Evolutionary conservation across 148 eudicot genomes (phyloP), one percentile per base, ranked within the genome.

Genomic region (Persicaria tinctoria): DNA sequence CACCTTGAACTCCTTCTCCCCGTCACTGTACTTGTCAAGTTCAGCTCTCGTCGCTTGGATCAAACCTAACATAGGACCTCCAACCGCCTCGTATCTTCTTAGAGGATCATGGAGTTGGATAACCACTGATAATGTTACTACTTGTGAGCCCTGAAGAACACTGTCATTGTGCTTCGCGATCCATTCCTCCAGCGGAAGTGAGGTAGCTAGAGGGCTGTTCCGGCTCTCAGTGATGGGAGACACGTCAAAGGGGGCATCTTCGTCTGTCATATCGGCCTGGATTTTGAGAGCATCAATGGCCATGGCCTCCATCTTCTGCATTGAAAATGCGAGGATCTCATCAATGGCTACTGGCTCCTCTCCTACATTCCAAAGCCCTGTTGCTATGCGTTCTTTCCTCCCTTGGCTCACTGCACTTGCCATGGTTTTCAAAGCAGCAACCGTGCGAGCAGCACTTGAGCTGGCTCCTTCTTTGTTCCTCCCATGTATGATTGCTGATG

Each of bases 401-500:
- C 98, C 93, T 0, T 62, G 69, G 70, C 78, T 86, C 92, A 89
- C 83, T 16, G 91, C 92, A 27, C 76, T 79, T 13, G 88, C 89
- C 90, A 92, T 90, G 76, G 83, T 82, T 78, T 90, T 91, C 8
- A 95, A 85, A n/a, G 85, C 79, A 0, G 92, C 85, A 64, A 95
- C 82, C 4, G 88, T 87, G 2, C 91, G 85, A 51, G 97, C 93
- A 53, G 98, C 97, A 48, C 89, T 95, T 20, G 98, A 95, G 81
- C 86, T 89, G 1, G 98, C 97, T 2, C 93, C 97, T 84, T 95
- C 96, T 85, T 91, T 94, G 86, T 84, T 92, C 77, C 98, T 83
- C 16, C 98, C 97, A 49, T 84, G 84, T 72, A 95, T 90, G 55
- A 95, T 92, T 51, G 91, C 96, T 38, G 96, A 88, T 72, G 96